Evolutionary conservation across 495 filamentous ascomycete species (phyloP).

Genomic region (Neurospora sp.): DNA sequence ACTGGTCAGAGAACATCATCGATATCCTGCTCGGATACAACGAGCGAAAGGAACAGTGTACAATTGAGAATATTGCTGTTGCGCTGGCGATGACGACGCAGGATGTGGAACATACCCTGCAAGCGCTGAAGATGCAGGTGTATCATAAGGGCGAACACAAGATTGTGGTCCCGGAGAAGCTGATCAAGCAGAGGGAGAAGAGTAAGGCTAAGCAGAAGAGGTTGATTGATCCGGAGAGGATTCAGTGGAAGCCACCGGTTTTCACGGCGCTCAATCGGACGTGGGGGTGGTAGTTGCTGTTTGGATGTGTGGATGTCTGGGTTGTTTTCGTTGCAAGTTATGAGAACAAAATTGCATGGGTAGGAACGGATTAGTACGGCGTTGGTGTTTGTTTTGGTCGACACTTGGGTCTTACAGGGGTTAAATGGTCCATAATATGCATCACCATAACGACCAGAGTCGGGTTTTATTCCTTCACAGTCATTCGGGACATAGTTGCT

Average conservation of each 20-base stretch:
- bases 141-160: conserved; percentile 94
- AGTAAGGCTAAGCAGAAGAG: conserved; percentile 60
- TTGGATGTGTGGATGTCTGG: background rate
- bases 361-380: background rate
- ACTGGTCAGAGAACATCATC: conserved; percentile 91
- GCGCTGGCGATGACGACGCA: conserved; percentile 87
- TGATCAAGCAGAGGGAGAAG: conserved; percentile 62
- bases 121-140: conserved; percentile 86
- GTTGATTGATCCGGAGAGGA: conserved; percentile 61
- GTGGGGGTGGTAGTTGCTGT: conserved; percentile 74
- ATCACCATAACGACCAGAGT: background rate
- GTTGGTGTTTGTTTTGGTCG: background rate
- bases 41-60: conserved; percentile 54
- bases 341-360: background rate
- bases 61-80: conserved; percentile 68
- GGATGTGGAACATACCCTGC: conserved; percentile 87
- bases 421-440: background rate
- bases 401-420: background rate
- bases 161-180: conserved; percentile 67
- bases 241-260: conserved; percentile 94
- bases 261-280: conserved; percentile 82
- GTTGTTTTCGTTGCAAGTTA: background rate
- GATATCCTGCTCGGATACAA: conserved; percentile 63
- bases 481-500: background rate
- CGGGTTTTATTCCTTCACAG: background rate